A percentile compares a stretch with the other conserved stretches of the same genome.
phyloP scores from a whole-genome alignment of 345 rosid genomes.

The Turritis glabra region DNA sequence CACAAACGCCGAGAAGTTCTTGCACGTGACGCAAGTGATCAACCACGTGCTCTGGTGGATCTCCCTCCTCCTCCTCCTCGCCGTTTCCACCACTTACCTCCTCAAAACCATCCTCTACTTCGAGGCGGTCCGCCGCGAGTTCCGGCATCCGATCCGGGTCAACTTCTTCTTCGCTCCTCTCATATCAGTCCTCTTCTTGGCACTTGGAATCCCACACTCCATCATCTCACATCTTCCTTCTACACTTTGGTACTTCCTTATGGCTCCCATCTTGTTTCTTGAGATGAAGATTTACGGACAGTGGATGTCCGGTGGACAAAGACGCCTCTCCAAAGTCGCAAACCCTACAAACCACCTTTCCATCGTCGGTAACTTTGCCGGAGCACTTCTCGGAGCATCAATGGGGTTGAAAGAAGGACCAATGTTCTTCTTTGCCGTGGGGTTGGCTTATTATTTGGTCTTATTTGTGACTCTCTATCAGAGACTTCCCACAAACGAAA shows the following conservation, averaged over 20 bases:
- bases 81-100: conserved; percentile 57
- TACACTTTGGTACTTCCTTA: conserved; percentile 76
- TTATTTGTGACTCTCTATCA: conserved; percentile 91
- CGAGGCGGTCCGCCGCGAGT: conserved; percentile 90
- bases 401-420: conserved; percentile 97
- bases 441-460: conserved; percentile 81
- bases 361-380: conserved; percentile 83
- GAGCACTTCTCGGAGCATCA: conserved; percentile 83
- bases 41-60: conserved; percentile 75
- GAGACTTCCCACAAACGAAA: conserved; percentile 85
- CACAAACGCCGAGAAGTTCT: conserved; percentile 62
- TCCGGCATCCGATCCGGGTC: conserved; percentile 78
- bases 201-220: conserved; percentile 72
- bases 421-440: conserved; percentile 80
- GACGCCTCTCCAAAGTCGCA: conserved; percentile 91
- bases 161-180: conserved; percentile 97
- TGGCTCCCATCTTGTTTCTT: conserved; percentile 70
- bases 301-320: conserved; percentile 94
- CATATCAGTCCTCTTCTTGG: conserved; percentile 74
- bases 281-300: conserved; percentile 92
- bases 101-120: conserved; percentile 63
- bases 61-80: conserved; percentile 50
- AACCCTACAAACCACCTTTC: conserved; percentile 91
- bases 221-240: conserved; percentile 44
- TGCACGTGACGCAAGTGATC: conserved; percentile 49